Evolutionary conservation across 352 stramenopile species (phyloP), one percentile per base, ranked within the genome.

Genomic region (Pythium pyrilobum): DNA sequence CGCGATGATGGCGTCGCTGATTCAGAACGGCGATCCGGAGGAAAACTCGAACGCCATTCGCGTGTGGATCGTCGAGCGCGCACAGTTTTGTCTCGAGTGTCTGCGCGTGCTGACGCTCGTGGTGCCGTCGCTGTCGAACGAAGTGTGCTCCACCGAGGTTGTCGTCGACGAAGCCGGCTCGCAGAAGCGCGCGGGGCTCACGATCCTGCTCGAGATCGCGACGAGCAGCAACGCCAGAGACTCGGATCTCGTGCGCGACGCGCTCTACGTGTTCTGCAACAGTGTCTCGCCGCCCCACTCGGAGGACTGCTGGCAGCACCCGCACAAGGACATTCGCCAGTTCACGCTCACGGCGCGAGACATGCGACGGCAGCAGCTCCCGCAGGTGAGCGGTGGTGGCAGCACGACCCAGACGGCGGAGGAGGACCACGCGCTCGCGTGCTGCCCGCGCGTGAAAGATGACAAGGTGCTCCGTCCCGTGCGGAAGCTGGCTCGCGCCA

Each of bases 221-320:
- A 85, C 80, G 69, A 92, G 77, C 43, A 82, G 50, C 23, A 90
- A 89, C 39, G 44, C 66, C 2, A 66, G 84, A 33, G 80, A 95
- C 50, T 90, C 81, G 0, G 78, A 86, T 42, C 46, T 92, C 28
- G 77, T 95, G 12, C 76, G 82, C 8, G 78, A 87, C 38, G 77
- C 77, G 3, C 62, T 95, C 9, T 62, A 72, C 13, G 80, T 95
- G 0, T 81, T 95, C 47, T 92, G 84, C 63, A 91, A 90, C 38
- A 92, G 84, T 49, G 84, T 95, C 12, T 88, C 74, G 2, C 75
- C 81, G 27, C 83, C 81, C 25, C 79, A 92, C 16, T 56, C 70
- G 27, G 81, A 92, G 52, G 75, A 90, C 36, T 92, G 81, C 47
- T 92, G 81, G 81, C 81, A 92, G 18, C 81, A 92, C 37, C 81